Base-by-base conservation (phyloP, 169 alveolate genomes). In the Plasmodium ovale region DNA sequence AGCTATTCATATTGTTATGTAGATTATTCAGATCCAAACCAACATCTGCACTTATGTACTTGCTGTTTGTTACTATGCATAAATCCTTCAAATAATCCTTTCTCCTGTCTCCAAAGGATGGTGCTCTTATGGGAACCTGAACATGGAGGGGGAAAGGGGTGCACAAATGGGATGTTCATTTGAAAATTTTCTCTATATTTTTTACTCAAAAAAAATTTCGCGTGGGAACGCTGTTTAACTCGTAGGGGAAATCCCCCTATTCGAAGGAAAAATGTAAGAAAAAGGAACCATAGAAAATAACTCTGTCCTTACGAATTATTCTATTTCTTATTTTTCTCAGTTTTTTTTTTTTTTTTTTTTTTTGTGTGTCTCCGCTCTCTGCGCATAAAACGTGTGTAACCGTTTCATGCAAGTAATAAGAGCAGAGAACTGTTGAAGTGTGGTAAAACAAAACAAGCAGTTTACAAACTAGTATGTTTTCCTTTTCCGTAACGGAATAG, bases 81-180 rank as follows among this genome's bases (percentile, higher is more conserved):
- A 96, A 89, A 85, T 96, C 98, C 67, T 94, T 95, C 47, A 95
- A 70, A 58, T 95, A 94, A 60, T 94, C 97, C 87, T 96, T 96
- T 10, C 98, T 88, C 53, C 97, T 94, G 65, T 96, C 98, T 6
- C 98, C 98, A 58, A 94, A 95, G 4, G 96, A 93, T 4, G 98
- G 98, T 0, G 98, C 96, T 72, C 96, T 95, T 60, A 96, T 95
- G 2, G 97, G 97, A 31, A 94, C 96, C 96, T 94, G 84, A 29
- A 39, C 2, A 29, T 0, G 31, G 58, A 62, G 33, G 27, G 10
- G 29, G 19, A 54, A 21, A 54, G 1, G 29, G 14, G 7, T 54
- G 65, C 7, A 1, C 23, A 54, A 54, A 21, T 6, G n/a, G 65
- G 21, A n/a, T n/a, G n/a, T n/a, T n/a, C n/a, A n/a, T n/a, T n/a